Percentiles rank a stretch among this genome's conserved stretches.
These are phyloP conservation scores for Aureobasidium sp. DNA, from an alignment of 2,329 filamentous ascomycete genomes.

Conservation along the genomic window DNA sequence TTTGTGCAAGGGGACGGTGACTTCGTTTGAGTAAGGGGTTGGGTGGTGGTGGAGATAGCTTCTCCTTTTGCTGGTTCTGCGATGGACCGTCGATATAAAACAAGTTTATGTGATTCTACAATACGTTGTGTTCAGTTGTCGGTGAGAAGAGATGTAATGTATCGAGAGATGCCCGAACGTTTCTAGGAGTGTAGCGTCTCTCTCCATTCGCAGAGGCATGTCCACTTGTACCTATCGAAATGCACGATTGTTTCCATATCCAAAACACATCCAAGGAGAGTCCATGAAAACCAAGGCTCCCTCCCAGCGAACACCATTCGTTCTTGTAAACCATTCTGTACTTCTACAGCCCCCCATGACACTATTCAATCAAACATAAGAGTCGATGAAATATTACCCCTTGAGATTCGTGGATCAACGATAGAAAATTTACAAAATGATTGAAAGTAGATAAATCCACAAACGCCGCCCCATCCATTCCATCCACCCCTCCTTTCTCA, in stretches of 20 bases:
- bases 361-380: not conserved
- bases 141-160: not conserved
- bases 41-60: not conserved
- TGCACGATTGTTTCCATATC: not conserved
- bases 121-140: not conserved
- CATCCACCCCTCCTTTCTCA: not conserved
- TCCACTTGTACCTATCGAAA: not conserved
- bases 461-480: no score
- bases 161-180: no score
- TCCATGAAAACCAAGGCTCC: not conserved
- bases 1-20: conserved; percentile 45
- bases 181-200: not conserved
- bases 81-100: no score
- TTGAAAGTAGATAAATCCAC: no score
- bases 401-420: no score
- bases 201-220: not conserved
- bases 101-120: not conserved
- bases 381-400: not conserved
- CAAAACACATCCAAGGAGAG: not conserved
- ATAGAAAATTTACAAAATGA: no score
- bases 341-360: not conserved
- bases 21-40: conserved; percentile 1
- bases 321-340: not conserved
- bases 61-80: not conserved
- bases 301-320: not conserved